Evolutionary conservation across 805 yeast genomes (phyloP).

Genomic region (Myxozyma nipponensis): DNA sequence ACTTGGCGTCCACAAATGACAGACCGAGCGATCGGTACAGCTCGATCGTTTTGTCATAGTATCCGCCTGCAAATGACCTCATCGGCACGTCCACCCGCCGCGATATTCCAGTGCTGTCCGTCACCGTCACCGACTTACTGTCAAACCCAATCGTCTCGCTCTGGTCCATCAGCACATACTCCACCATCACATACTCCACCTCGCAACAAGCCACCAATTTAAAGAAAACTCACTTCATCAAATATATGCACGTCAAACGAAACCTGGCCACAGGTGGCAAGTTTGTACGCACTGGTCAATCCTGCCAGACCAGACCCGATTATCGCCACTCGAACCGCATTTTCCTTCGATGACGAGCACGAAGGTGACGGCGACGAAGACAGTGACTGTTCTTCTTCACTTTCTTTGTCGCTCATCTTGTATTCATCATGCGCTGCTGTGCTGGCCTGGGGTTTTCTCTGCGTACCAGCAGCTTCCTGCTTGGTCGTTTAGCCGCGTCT

Average conservation of each 20-base stretch:
- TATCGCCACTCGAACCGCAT: slow-evolving; percentile 15
- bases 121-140: slow-evolving; percentile 17
- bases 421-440: too few species aligned
- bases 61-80: slow-evolving; percentile 27
- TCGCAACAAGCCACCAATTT: too few species aligned
- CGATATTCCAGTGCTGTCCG: slow-evolving; percentile 10
- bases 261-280: slow-evolving; percentile 7
- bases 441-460: too few species aligned
- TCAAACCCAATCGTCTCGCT: slow-evolving; percentile 17
- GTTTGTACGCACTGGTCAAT: slow-evolving; percentile 17
- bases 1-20: slow-evolving; percentile 18
- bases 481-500: too few species aligned
- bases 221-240: slow-evolving; percentile 23
- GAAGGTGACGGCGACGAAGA: not conserved
- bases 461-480: too few species aligned
- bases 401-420: too few species aligned
- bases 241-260: slow-evolving; percentile 20
- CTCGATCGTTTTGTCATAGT: slow-evolving; percentile 14
- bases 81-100: slow-evolving; percentile 24
- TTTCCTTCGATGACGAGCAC: not conserved
- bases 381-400: too few species aligned
- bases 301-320: slow-evolving; percentile 25
- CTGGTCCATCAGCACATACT: too few species aligned
- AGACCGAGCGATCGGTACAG: slow-evolving; percentile 21
- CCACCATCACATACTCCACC: too few species aligned